Conservation (phyloP, 2,329 filamentous ascomycete species). For the Aureobasidium sp. region DNA sequence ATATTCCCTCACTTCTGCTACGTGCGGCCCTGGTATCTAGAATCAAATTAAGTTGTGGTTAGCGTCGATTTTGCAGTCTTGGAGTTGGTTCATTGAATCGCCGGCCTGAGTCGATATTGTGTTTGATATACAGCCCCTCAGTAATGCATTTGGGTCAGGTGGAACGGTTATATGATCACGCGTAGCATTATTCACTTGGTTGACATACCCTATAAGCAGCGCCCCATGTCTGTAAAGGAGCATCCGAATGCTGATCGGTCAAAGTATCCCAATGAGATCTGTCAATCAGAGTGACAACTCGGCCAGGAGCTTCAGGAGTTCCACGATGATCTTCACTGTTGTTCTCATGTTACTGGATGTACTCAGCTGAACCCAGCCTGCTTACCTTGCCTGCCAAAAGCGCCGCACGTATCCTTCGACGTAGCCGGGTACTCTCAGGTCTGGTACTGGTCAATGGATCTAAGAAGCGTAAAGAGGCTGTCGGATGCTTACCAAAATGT, state of each 20-base stretch:
- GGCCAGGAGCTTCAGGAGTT: conserved; percentile 76
- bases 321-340: conserved; percentile 86
- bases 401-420: conserved; percentile 88
- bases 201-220: conserved; percentile 58
- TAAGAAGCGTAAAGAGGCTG: background rate
- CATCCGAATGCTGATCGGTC: conserved; percentile 53
- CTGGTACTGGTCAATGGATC: conserved; percentile 40
- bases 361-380: background rate
- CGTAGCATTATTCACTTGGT: background rate
- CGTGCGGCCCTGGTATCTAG: conserved; percentile 64
- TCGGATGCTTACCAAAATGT: conserved; percentile 64
- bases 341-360: background rate
- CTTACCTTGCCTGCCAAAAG: conserved; percentile 69
- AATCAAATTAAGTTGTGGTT: conserved; percentile 17
- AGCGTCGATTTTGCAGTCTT: background rate
- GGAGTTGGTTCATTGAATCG: background rate
- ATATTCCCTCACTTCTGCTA: conserved; percentile 76
- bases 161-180: background rate
- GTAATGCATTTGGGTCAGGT: background rate
- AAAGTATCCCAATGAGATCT: conserved; percentile 74
- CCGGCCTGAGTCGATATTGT: background rate
- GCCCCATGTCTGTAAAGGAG: conserved; percentile 72
- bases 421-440: conserved; percentile 78
- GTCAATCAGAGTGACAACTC: conserved; percentile 89
- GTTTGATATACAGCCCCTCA: background rate